These are phyloP conservation scores for Onygenales sp. DNA, from an alignment of 2,329 filamentous ascomycete genomes.

Conservation along the genomic window DNA sequence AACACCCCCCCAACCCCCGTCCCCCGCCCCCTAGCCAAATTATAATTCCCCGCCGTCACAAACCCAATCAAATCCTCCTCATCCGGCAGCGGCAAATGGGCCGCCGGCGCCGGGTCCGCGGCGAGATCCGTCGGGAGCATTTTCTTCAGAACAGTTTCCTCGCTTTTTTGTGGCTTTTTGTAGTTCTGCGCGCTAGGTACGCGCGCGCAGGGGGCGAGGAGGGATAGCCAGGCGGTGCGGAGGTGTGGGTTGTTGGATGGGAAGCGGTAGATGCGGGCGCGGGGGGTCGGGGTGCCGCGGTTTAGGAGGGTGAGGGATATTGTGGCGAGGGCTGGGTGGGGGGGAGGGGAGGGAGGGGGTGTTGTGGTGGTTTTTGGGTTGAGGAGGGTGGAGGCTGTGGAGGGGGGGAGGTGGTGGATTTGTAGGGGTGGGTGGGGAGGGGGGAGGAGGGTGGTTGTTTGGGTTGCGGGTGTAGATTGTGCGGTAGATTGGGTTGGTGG, in stretches of 20 bases:
- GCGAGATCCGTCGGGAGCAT: constrained; percentile 19
- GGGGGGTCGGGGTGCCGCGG: constrained; percentile 60
- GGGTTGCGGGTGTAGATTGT: not conserved
- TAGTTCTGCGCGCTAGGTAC: constrained; percentile 11
- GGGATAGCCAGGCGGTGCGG: constrained; percentile 59
- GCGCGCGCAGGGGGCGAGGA: constrained; percentile 11
- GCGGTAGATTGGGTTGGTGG: not conserved
- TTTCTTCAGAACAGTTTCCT: not conserved
- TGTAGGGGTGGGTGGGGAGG: constrained; percentile 17
- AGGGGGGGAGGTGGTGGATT: constrained; percentile 32
- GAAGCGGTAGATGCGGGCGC: constrained; percentile 79
- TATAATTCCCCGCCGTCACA: constrained; percentile 78
- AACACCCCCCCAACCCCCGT: constrained; percentile 66
- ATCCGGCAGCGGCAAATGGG: constrained; percentile 52
- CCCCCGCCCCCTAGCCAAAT: constrained; percentile 64
- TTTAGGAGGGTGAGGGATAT: constrained; percentile 58
- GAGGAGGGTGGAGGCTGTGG: constrained; percentile 27
- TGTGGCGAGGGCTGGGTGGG: constrained; percentile 40
- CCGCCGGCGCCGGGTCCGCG: constrained; percentile 29
- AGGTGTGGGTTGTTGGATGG: constrained; percentile 49
- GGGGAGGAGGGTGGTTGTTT: not conserved
- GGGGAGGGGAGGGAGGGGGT: constrained; percentile 10
- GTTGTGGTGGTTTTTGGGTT: constrained; percentile 13
- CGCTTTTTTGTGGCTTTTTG: constrained; percentile 12
- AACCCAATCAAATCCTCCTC: constrained; percentile 77